Base-by-base conservation (phyloP, 441 rosid species). In the Pelargonium citronellum region DNA sequence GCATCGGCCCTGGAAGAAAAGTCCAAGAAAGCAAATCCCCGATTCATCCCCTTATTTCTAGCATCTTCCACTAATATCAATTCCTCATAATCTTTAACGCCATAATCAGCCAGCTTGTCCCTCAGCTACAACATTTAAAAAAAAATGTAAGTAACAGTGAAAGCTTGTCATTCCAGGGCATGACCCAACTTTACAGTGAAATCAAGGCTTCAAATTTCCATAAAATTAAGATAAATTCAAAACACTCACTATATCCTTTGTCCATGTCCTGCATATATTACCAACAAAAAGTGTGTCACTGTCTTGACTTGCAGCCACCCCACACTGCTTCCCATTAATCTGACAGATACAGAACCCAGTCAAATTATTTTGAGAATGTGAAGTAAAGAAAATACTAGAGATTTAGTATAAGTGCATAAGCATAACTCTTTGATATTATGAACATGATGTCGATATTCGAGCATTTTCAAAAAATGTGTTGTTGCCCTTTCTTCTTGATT, bases 281-380 rank as follows among this genome's bases (percentile, higher is more conserved):
- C 64, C 64, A 19, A 60, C 64, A 60, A 60, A 60, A 10, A 60
- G 64, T 8, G 64, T 60, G 64, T 60, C 64, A 60, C 34, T 60
- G 34, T 60, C 64, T 60, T 60, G 64, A 60, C 64, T 60, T 60
- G 64, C 30, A 60, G 64, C 64, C n/a, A 60, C 64, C 10, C 64
- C 64, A 60, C 64, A 60, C 11, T 19, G 64, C 64, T 60, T 60
- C 12, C 64, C 64, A 19, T 60, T 60, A 19, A 60, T 60, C 64
- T 60, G 64, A 60, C 64, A 60, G 60, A 15, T 15, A 53, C 20
- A 53, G 60, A 53, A 53, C 60, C 19, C 60, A n/a, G 19, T 15
- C 60, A 53, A 53, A 53, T 15, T 53, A 53, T 53, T 17, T 53
- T 53, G 60, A 53, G 16, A 53, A 15, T n/a, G 20, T 0, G 13